Conservation (phyloP, 495 filamentous ascomycete genomes). For the Niebla homalea region DNA sequence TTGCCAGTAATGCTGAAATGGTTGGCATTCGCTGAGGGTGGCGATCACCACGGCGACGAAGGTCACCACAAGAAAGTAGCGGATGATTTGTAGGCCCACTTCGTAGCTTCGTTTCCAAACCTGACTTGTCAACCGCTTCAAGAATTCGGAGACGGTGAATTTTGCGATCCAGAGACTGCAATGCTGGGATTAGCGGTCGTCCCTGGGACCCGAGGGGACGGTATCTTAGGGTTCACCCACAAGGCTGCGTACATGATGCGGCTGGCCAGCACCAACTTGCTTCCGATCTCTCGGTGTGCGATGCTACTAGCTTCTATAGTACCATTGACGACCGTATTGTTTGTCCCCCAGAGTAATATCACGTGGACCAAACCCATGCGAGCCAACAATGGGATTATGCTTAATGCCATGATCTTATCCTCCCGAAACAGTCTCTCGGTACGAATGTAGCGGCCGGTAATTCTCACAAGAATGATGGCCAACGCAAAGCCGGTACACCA, state of each 20-base stretch:
- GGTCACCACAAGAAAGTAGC: constrained; percentile 59
- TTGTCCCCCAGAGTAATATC: constrained; percentile 74
- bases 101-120: constrained; percentile 63
- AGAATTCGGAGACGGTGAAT: constrained; percentile 78
- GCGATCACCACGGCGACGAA: constrained; percentile 69
- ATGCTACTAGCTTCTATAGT: constrained; percentile 31
- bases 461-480: constrained; percentile 62
- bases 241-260: constrained; percentile 45
- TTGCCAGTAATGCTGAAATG: constrained; percentile 81
- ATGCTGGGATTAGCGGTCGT: constrained; percentile 27
- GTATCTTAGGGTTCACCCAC: constrained; percentile 29
- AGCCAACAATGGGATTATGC: constrained; percentile 63
- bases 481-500: constrained; percentile 81
- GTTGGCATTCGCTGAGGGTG: constrained; percentile 73
- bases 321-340: constrained; percentile 44
- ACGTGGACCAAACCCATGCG: constrained; percentile 83
- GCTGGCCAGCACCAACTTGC: constrained; percentile 37
- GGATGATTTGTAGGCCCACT: constrained; percentile 50
- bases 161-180: constrained; percentile 72
- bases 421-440: constrained; percentile 72
- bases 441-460: constrained; percentile 66
- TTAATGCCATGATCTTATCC: constrained; percentile 72
- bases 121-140: constrained; percentile 59
- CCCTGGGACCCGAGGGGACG: neutral
- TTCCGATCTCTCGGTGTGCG: constrained; percentile 33